These are phyloP conservation scores for Cytospora paraplurivora DNA, from an alignment of 2,329 filamentous ascomycete species.

Conservation along the genomic window DNA sequence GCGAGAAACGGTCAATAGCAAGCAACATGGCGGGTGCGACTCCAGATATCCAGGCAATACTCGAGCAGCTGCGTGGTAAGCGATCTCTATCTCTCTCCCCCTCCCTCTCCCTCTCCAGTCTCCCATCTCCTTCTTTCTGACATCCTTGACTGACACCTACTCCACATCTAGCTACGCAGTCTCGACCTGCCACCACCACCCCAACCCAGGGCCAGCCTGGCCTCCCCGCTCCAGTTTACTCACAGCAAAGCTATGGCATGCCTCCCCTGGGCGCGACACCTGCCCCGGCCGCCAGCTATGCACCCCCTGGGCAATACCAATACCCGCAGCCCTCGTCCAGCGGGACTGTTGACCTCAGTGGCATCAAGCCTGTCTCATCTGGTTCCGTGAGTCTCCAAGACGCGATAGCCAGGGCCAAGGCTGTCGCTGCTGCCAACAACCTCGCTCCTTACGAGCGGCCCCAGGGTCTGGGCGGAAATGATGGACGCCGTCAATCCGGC, in stretches of 20 bases:
- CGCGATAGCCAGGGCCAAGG: constrained; percentile 81
- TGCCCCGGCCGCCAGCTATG: constrained; percentile 18
- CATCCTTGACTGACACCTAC: not conserved
- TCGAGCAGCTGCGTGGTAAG: constrained; percentile 29
- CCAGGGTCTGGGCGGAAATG: constrained; percentile 45
- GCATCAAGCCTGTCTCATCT: constrained; percentile 76
- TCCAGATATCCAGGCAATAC: constrained; percentile 27
- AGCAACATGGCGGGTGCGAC: constrained; percentile 28
- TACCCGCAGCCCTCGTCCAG: constrained; percentile 69
- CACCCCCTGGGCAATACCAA: constrained; percentile 31
- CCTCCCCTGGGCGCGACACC: constrained; percentile 13
- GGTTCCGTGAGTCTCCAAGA: constrained; percentile 83
- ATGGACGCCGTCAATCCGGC: constrained; percentile 61
- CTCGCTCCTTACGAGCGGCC: constrained; percentile 64
- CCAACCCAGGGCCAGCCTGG: constrained; percentile 28
- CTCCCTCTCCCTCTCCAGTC: not conserved
- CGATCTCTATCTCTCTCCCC: too few relatives aligned
- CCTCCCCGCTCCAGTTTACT: constrained; percentile 26
- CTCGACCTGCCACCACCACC: constrained; percentile 24
- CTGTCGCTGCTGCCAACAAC: constrained; percentile 78
- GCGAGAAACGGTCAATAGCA: not conserved
- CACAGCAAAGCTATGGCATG: constrained; percentile 25
- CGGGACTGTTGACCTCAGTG: constrained; percentile 77
- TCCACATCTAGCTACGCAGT: constrained; percentile 20
- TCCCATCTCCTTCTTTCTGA: not conserved